These are phyloP conservation scores for Beauveria varroae DNA, from an alignment of 2,329 filamentous ascomycete genomes.

Conservation along the genomic window DNA sequence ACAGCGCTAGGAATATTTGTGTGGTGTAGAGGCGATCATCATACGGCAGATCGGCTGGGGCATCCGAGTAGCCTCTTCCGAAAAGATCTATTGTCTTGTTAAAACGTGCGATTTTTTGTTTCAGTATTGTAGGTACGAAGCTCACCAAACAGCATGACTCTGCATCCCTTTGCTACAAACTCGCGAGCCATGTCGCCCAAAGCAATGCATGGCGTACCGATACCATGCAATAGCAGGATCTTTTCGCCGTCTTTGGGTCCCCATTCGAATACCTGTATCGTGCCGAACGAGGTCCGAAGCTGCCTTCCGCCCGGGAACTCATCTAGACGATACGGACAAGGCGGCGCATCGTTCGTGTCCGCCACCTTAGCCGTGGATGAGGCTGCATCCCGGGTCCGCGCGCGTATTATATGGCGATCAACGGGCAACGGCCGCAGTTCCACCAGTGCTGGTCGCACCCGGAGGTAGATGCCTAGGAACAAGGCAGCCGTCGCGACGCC, in stretches of 20 bases:
- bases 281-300: constrained; percentile 63
- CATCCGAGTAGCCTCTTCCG: constrained; percentile 71
- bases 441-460: constrained; percentile 19
- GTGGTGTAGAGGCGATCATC: constrained; percentile 57
- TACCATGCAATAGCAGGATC: constrained; percentile 72
- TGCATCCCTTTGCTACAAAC: constrained; percentile 57
- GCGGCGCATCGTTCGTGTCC: constrained; percentile 18
- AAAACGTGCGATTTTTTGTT: background rate
- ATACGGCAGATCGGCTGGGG: constrained; percentile 51
- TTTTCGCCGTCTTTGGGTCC: constrained; percentile 64
- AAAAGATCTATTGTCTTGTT: constrained; percentile 49
- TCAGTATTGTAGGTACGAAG: constrained; percentile 13
- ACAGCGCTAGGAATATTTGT: constrained; percentile 58
- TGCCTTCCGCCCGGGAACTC: constrained; percentile 62
- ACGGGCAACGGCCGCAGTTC: background rate
- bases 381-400: constrained; percentile 5
- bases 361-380: background rate
- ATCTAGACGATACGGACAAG: constrained; percentile 59
- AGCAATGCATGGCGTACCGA: constrained; percentile 68
- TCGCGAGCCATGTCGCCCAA: constrained; percentile 58
- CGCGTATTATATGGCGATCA: constrained; percentile 4
- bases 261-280: constrained; percentile 70
- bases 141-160: constrained; percentile 72
- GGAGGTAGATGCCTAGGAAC: constrained; percentile 21
- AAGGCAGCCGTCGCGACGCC: background rate